Base-by-base conservation (phyloP, 352 stramenopile species). In the Phytophthora pseudosyringae region DNA sequence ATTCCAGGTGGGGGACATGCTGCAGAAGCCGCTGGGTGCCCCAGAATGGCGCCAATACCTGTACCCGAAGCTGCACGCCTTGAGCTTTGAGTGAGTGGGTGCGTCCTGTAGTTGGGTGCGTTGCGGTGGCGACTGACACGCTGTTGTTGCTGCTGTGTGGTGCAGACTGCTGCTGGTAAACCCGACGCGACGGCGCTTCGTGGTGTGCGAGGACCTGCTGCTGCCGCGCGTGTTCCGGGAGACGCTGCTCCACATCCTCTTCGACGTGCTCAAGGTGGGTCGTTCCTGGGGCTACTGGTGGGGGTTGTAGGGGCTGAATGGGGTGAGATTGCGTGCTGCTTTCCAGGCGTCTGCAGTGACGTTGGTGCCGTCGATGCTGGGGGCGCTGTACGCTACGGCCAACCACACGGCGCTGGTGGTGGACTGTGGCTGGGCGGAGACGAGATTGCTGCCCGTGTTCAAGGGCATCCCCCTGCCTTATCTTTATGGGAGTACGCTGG, bases 161-260 rank as follows among this genome's bases (percentile, higher is more conserved):
- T 21, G 21, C 47, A 93, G 83, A 49, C 50, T 80, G 43, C 63
- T 96, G 52, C 82, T 86, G 26, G 83, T 94, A 51, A 91, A 90
- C 48, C 86, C 86, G 36, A 78, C 73, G 32, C 84, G 89, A 33
- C 84, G 86, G 13, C 84, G 81, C 18, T 81, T 96, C 54, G 76
- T 94, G 15, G 61, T 96, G 29, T 90, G 84, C 59, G 88, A 96
- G 69, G 88, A 96, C 60, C 71, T 94, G 41, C 53, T 93, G 26
- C 61, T 81, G 7, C 78, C 88, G 10, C 77, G 79, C 29, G 61
- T 77, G 31, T 78, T 96, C 16, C 75, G 88, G 3, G 76, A 93
- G 53, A 78, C 78, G 35, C 63, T 96, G 16, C 70, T 91, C 4
- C 68, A 75, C 10, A 74, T 91, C 25, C 60, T 94, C 21, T 90